Conservation (phyloP, 1,139 yeast genomes). For the Yamadazyma atmosphaerica region DNA sequence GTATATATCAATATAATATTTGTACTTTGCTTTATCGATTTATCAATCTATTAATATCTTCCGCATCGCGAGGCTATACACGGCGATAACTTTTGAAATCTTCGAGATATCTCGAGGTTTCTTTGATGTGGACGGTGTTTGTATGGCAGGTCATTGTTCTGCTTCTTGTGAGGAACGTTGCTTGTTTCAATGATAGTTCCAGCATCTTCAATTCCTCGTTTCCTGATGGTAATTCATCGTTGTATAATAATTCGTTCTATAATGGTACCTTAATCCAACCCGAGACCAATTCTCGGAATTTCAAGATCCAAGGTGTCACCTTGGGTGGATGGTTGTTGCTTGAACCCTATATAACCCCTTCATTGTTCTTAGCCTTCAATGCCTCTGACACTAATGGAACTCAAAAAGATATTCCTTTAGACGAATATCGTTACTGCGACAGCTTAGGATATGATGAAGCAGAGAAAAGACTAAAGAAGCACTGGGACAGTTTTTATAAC, state of each 20-base stretch:
- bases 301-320: slow-evolving; percentile 64
- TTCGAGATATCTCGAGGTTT: no score
- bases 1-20: no score
- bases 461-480: slow-evolving; percentile 50
- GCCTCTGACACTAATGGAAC: slow-evolving; percentile 22
- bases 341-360: slow-evolving; percentile 84
- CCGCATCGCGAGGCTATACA: no score
- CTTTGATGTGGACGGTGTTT: no score
- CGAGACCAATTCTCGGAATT: slow-evolving; percentile 13
- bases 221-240: no score
- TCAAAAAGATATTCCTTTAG: slow-evolving; percentile 63
- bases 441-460: slow-evolving; percentile 65
- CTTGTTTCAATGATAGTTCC: not conserved
- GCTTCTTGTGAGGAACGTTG: no score
- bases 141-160: no score
- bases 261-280: not conserved
- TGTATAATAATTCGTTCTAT: no score
- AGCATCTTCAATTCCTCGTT: not conserved
- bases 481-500: slow-evolving; percentile 80
- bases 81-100: no score
- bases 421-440: slow-evolving; percentile 76
- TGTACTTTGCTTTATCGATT: no score
- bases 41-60: no score
- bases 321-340: slow-evolving; percentile 91
- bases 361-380: slow-evolving; percentile 58